Evolutionary conservation across 805 yeast species (phyloP).

Genomic region (Wickerhamiella azyma): DNA sequence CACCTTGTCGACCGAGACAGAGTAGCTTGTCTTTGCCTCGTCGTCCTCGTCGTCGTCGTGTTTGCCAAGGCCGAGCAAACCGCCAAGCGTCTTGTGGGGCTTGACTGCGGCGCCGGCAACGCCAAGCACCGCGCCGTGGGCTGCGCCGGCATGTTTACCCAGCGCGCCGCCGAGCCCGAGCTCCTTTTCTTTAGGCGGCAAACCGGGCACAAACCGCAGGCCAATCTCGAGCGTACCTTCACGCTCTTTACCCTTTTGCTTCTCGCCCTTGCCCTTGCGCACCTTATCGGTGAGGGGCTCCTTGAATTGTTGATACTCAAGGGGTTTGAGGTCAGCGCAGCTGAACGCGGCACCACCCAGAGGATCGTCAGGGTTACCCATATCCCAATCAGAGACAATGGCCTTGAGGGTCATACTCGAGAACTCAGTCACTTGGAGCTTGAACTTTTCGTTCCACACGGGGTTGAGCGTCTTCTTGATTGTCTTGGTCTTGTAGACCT

Average conservation of each 20-base stretch:
- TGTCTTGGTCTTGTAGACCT: conserved; percentile 60
- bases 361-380: conserved; percentile 75
- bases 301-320: conserved; percentile 36
- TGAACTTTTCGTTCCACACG: conserved; percentile 63
- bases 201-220: conserved; percentile 52
- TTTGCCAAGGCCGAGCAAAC: conserved; percentile 27
- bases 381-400: conserved; percentile 78
- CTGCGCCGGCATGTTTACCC: conserved; percentile 25
- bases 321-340: conserved; percentile 48
- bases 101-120: conserved; percentile 31
- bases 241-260: conserved; percentile 37
- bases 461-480: conserved; percentile 82
- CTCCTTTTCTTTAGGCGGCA: conserved; percentile 17
- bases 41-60: conserved; percentile 13
- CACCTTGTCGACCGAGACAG: conserved; percentile 14
- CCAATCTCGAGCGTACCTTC: conserved; percentile 48
- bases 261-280: conserved; percentile 30
- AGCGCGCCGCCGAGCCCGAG: conserved; percentile 16
- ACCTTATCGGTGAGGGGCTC: conserved; percentile 32
- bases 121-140: conserved; percentile 37
- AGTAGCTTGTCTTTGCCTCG: conserved; percentile 10
- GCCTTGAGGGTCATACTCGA: conserved; percentile 24
- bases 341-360: conserved; percentile 53
- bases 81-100: conserved; percentile 29
- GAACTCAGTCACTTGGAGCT: conserved; percentile 15